Percentiles rank a stretch among this genome's conserved stretches.
These are phyloP conservation scores for Suillus weaverae DNA, from an alignment of 768 basidiomycete genomes.

Conservation along the genomic window DNA sequence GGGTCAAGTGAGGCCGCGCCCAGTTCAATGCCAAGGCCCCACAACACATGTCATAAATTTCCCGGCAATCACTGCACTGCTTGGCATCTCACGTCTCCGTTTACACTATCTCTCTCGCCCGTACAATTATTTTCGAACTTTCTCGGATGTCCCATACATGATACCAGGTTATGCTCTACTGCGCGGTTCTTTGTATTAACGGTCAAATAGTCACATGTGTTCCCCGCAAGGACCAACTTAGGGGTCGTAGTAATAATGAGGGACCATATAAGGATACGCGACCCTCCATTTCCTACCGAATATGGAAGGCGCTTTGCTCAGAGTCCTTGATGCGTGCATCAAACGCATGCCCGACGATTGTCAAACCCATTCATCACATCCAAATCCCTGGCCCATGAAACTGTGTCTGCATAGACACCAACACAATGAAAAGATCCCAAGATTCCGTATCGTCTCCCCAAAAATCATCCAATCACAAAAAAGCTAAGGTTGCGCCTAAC, in stretches of 20 bases:
- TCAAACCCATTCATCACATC: neutral
- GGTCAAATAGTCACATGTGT: neutral
- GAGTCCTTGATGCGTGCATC: neutral
- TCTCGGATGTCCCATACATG: neutral
- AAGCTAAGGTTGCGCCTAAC: constrained; percentile 33
- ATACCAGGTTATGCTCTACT: neutral
- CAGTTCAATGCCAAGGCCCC: neutral
- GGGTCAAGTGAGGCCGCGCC: neutral
- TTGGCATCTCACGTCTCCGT: neutral
- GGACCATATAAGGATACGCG: neutral
- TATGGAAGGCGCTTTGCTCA: neutral
- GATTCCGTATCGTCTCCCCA: constrained; percentile 18
- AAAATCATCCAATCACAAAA: constrained; percentile 35
- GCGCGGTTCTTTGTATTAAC: neutral
- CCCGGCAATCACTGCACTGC: neutral
- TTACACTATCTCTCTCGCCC: neutral
- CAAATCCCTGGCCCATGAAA: neutral
- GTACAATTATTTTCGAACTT: neutral
- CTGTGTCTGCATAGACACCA: neutral
- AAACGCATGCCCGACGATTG: neutral
- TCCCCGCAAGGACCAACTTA: neutral
- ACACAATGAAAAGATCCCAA: constrained; percentile 34
- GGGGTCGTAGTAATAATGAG: neutral
- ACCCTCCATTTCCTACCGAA: neutral
- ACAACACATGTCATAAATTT: neutral